Evolutionary conservation across 2,329 filamentous ascomycete species (phyloP), one percentile per base, ranked within the genome.

Genomic region (Botrytis deweyae): DNA sequence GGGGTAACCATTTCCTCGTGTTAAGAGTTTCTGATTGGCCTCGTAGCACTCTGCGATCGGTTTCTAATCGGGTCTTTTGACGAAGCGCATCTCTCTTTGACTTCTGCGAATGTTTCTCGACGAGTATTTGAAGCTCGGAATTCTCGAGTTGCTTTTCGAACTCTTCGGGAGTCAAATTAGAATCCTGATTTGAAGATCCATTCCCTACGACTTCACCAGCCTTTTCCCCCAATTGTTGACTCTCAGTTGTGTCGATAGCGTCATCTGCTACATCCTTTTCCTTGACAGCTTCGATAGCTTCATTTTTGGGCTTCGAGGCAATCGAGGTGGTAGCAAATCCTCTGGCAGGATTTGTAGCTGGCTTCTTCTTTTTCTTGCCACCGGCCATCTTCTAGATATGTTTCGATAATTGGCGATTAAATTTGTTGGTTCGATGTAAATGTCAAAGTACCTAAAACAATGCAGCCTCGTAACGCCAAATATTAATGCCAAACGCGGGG

Each of bases 291-390:
- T 84, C 82, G 55, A 83, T 81, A 74, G 82, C 76, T 80, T 95
- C 94, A 64, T 88, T 86, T 81, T 93, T 88, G 14, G 90, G 87
- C 79, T 95, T 97, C 38, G 94, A 97, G 62, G 94, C 93, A 74
- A 97, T 88, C 1, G 95, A 98, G 20, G 93, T 97, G 8, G 96
- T 99, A 77, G 95, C 94, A 84, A 98, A 97, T 29, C 95, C 96
- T 82, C 96, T 88, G 58, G 94, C 94, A 74, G 95, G 93, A 83
- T 98, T 98, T 46, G 91, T 89, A 40, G 89, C 89, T 72, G 92
- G 88, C 88, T 98, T 98, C 87, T 98, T 97, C 85, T 97, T 97
- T 83, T 93, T 92, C 80, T 86, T 90, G 74, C 85, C 83, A 62
- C 86, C 86, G 73, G 92, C 91, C 93, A 95, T 95, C 4, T 16